phyloP scores from a whole-genome alignment of 768 basidiomycete genomes.

The Rhodotorula paludigena region DNA sequence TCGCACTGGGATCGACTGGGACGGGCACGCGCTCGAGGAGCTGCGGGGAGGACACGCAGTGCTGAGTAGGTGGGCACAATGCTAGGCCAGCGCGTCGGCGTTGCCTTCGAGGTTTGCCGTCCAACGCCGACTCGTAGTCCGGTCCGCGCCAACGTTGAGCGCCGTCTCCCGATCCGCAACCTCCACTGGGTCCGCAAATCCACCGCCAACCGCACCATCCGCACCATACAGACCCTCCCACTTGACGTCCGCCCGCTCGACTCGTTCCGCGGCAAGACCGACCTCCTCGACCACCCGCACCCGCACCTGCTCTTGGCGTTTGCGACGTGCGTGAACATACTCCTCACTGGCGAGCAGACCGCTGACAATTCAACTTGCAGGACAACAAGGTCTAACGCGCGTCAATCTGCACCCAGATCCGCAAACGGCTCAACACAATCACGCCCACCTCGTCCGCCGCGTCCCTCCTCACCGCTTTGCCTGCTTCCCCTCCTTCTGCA shows the following conservation, averaged over 20 bases:
- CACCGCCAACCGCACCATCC: slow-evolving; percentile 53
- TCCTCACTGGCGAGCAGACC: slow-evolving; percentile 12
- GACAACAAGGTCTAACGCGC: slow-evolving; percentile 71
- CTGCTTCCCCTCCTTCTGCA: slow-evolving; percentile 59
- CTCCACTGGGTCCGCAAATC: slow-evolving; percentile 84
- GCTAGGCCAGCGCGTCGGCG: slow-evolving; percentile 3
- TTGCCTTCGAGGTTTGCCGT: slow-evolving; percentile 25
- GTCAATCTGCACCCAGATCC: slow-evolving; percentile 74
- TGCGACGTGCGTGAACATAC: slow-evolving; percentile 66
- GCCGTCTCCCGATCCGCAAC: slow-evolving; percentile 67
- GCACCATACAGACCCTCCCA: slow-evolving; percentile 84
- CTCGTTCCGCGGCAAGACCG: slow-evolving; percentile 53
- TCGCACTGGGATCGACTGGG: too few species aligned
- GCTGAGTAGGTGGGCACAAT: background rate
- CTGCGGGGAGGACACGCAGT: too few species aligned
- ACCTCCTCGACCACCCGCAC: slow-evolving; percentile 77
- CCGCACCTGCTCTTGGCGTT: slow-evolving; percentile 78
- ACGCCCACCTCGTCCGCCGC: slow-evolving; percentile 56
- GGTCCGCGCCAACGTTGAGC: slow-evolving; percentile 33
- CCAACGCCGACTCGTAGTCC: slow-evolving; percentile 10
- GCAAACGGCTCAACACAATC: slow-evolving; percentile 76
- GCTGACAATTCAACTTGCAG: slow-evolving; percentile 46
- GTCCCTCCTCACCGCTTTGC: slow-evolving; percentile 43
- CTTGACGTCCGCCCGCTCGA: slow-evolving; percentile 63
- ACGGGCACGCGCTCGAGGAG: too few species aligned